A percentile compares a stretch with the other conserved stretches of the same genome.
phyloP scores from a whole-genome alignment of 2,329 filamentous ascomycete species.

The Fusarium nurragi region DNA sequence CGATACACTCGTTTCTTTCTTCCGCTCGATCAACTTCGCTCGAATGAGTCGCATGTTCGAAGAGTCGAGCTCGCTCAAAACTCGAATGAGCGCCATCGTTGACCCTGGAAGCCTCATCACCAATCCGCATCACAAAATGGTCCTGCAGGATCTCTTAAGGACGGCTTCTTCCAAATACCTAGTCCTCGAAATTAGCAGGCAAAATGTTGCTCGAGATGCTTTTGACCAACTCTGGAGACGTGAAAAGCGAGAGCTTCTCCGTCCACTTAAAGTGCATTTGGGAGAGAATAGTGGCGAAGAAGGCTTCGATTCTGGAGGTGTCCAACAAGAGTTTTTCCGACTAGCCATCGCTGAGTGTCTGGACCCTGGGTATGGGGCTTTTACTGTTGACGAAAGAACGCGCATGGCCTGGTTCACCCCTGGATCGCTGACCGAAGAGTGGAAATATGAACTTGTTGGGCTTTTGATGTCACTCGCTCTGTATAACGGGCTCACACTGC shows the following conservation, averaged over 20 bases:
- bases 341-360: conserved; percentile 83
- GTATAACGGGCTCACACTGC: conserved; percentile 92
- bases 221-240: conserved; percentile 92
- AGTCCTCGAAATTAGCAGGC: conserved; percentile 73
- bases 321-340: conserved; percentile 96
- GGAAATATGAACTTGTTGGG: conserved; percentile 91
- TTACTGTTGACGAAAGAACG: conserved; percentile 79
- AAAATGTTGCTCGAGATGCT: conserved; percentile 75
- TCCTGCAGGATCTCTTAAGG: conserved; percentile 70
- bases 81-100: conserved; percentile 65
- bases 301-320: conserved; percentile 91
- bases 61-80: conserved; percentile 67
- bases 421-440: conserved; percentile 80
- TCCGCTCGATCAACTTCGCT: conserved; percentile 87
- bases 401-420: conserved; percentile 90
- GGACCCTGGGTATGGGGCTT: conserved; percentile 80
- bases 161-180: conserved; percentile 76
- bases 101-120: conserved; percentile 64
- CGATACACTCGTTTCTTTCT: conserved; percentile 79
- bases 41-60: conserved; percentile 85
- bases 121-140: conserved; percentile 66
- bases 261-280: conserved; percentile 88
- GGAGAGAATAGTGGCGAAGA: conserved; percentile 85
- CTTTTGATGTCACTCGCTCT: conserved; percentile 88
- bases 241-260: conserved; percentile 81